These are phyloP conservation scores for Dactylonectria macrodidyma DNA, from an alignment of 2,329 filamentous ascomycete genomes.

Conservation along the genomic window DNA sequence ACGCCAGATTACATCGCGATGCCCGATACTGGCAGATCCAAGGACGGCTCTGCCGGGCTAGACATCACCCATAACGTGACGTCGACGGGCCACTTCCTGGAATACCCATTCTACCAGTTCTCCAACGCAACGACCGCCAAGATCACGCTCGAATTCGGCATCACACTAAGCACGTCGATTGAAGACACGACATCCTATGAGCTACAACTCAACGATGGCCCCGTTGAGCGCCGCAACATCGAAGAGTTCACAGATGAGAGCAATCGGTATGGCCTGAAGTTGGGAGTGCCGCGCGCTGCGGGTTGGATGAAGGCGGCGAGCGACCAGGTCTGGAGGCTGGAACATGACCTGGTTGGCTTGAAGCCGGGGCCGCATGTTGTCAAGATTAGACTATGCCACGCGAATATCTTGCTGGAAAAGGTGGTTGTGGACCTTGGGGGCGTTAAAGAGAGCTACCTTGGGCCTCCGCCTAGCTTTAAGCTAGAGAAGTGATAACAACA, in stretches of 20 bases:
- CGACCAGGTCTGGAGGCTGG: conserved; percentile 33
- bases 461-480: conserved; percentile 23
- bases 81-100: background rate
- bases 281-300: conserved; percentile 37
- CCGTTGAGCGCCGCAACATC: background rate
- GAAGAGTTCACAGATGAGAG: conserved; percentile 31
- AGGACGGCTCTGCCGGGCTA: conserved; percentile 33
- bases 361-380: conserved; percentile 17
- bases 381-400: conserved; percentile 18
- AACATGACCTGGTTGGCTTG: conserved; percentile 22
- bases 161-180: conserved; percentile 23
- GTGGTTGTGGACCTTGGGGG: conserved; percentile 35
- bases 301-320: conserved; percentile 41
- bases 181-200: conserved; percentile 35
- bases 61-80: background rate
- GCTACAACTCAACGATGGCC: conserved; percentile 6
- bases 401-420: conserved; percentile 42
- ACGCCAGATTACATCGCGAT: conserved; percentile 25
- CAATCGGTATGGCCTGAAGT: conserved; percentile 31
- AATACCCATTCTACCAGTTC: conserved; percentile 36
- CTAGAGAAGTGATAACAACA: background rate
- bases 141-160: conserved; percentile 33
- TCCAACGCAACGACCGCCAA: background rate
- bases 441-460: conserved; percentile 34
- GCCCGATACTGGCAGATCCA: conserved; percentile 33